Base-by-base conservation (phyloP, 2,329 filamentous ascomycete species). In the Xylaria sp. region DNA sequence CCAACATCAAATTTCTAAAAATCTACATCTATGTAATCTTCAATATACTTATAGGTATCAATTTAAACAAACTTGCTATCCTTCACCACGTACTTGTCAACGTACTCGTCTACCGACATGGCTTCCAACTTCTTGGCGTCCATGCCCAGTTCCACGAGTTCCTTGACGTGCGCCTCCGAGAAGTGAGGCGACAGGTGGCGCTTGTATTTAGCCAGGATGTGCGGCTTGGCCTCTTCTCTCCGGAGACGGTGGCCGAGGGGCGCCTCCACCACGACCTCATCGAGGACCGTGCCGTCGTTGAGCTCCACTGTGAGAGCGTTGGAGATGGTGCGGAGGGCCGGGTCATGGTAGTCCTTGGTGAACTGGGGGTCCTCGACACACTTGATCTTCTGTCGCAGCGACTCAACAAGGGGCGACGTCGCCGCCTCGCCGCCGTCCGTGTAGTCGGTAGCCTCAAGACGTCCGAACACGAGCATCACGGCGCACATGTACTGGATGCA, bases 401-500 rank as follows among this genome's bases (percentile, higher is more conserved):
- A 91, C 80, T 98, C 95, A 64, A 99, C 90, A 46, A 97, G 88
- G 61, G 88, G 87, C 19, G 92, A 96, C 61, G 91, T 94, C 67
- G 95, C 95, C 53, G 95, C 94, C 83, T 98, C 94, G 71, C 89
- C 87, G 72, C 92, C 92, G 77, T 99, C 95, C 49, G 89, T 88
- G 84, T 99, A 99, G 83, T 99, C 95, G 69, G 86, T 91, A 53
- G 95, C 94, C 72, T 94, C 91, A 67, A 99, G 90, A 69, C 95
- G 93, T 78, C 95, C 92, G 79, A 94, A 98, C 70, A 91, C 90
- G 70, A 99, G 90, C 93, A 98, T 98, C 74, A 92, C 93, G 68
- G 94, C 84, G 76, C 92, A 92, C 95, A 99, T 99, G 87, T 99
- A 99, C 83, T 98, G 95, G 71, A 99, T 94, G 82, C 95, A 99